A percentile compares a stretch with the other conserved stretches of the same genome.
Conservation (phyloP, 225 moss, liverwort and hornwort genomes). For the Marchantia paleacea region DNA sequence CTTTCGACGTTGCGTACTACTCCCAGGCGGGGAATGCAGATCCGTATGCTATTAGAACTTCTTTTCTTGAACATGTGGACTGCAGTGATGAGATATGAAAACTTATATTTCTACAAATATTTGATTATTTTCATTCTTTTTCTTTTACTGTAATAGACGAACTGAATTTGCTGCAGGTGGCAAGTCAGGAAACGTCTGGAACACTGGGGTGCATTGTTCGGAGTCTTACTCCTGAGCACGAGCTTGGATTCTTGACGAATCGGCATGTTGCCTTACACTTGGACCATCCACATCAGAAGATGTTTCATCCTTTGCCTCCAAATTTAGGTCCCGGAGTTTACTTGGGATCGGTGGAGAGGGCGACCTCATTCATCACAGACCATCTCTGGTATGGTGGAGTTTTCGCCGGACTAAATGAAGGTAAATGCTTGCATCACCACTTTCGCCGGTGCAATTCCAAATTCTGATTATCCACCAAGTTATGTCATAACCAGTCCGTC, state of each 20-base stretch:
- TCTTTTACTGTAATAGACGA: neutral
- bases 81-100: no score
- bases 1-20: no score
- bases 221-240: slow-evolving; percentile 23
- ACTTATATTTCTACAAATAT: no score
- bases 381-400: slow-evolving; percentile 35
- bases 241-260: slow-evolving; percentile 37
- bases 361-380: slow-evolving; percentile 36
- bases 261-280: slow-evolving; percentile 40
- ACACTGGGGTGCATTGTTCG: slow-evolving; percentile 34
- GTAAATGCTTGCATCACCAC: neutral
- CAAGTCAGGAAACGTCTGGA: slow-evolving; percentile 39
- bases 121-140: neutral
- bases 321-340: slow-evolving; percentile 38
- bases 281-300: slow-evolving; percentile 33
- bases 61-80: no score
- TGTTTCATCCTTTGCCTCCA: slow-evolving; percentile 40
- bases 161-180: slow-evolving; percentile 18
- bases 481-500: no score
- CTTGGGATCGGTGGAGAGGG: slow-evolving; percentile 38
- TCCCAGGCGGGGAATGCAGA: no score
- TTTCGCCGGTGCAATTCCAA: no score
- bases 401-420: slow-evolving; percentile 36
- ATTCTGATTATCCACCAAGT: no score
- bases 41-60: no score